These are phyloP conservation scores for Aristolochia fimbriata DNA, from an alignment of 164 flowering plant genomes.

Conservation along the genomic window DNA sequence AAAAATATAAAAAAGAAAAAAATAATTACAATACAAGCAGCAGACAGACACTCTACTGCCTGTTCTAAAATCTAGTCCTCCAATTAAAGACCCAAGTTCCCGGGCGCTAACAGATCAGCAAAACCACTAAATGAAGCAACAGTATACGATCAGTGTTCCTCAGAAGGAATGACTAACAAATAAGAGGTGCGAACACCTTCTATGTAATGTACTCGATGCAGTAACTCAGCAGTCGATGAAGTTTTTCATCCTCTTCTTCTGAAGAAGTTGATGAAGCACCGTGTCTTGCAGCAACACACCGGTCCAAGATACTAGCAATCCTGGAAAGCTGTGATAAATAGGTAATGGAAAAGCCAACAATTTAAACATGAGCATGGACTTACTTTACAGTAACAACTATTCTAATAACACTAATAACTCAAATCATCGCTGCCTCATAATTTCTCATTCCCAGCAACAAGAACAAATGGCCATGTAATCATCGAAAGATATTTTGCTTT, in stretches of 20 bases:
- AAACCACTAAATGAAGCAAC: too few relatives aligned
- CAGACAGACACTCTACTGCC: too few relatives aligned
- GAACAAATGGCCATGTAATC: too few relatives aligned
- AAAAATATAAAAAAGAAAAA: too few relatives aligned
- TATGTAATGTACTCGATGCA: slow-evolving; percentile 30
- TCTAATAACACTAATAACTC: not conserved
- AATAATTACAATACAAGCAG: too few relatives aligned
- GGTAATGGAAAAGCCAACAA: slow-evolving; percentile 23
- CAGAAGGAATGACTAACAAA: too few relatives aligned
- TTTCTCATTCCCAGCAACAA: too few relatives aligned
- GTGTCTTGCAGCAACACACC: slow-evolving; percentile 33
- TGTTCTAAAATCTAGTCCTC: too few relatives aligned
- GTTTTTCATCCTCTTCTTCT: slow-evolving; percentile 20
- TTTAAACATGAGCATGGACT: not conserved
- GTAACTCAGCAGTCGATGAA: slow-evolving; percentile 40
- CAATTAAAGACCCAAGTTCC: too few relatives aligned
- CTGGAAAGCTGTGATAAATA: slow-evolving; percentile 36
- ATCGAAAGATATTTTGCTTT: too few relatives aligned
- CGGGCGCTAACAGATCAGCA: too few relatives aligned
- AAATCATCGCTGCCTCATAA: not conserved
- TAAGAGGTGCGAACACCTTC: not conserved
- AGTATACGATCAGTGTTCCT: too few relatives aligned
- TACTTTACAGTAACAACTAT: not conserved
- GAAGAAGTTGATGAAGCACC: slow-evolving; percentile 3
- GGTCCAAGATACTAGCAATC: slow-evolving; percentile 36